Conservation (phyloP, 768 basidiomycete genomes). For the Lenzites betulinus region DNA sequence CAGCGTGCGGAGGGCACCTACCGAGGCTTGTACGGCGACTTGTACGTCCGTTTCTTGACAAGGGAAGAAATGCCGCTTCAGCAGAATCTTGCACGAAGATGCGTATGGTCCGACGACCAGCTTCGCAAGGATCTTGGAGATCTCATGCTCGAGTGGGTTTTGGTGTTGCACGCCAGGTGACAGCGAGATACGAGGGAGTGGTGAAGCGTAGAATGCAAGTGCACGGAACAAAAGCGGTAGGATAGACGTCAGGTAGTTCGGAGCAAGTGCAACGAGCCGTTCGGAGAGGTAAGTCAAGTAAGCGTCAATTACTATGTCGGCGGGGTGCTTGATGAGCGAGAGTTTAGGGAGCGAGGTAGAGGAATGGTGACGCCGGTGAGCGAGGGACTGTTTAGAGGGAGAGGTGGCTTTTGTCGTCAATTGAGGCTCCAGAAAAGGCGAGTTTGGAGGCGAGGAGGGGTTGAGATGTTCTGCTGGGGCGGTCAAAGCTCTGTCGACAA, state of each 20-base stretch:
- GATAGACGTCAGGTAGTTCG: slow-evolving; percentile 53
- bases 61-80: slow-evolving; percentile 61
- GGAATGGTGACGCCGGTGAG: slow-evolving; percentile 63
- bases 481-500: slow-evolving; percentile 57
- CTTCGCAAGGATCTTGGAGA: slow-evolving; percentile 55
- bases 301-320: slow-evolving; percentile 62
- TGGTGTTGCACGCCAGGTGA: slow-evolving; percentile 37
- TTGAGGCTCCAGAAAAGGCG: slow-evolving; percentile 34
- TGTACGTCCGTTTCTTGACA: slow-evolving; percentile 29
- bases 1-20: slow-evolving; percentile 49
- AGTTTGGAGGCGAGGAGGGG: slow-evolving; percentile 23
- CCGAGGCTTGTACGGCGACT: slow-evolving; percentile 28
- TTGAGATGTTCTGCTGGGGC: slow-evolving; percentile 21
- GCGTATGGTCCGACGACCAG: slow-evolving; percentile 69
- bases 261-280: slow-evolving; percentile 60
- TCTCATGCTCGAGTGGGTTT: slow-evolving; percentile 51
- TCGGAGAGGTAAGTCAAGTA: slow-evolving; percentile 66
- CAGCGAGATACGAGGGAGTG: slow-evolving; percentile 69
- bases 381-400: slow-evolving; percentile 30
- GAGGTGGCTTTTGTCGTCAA: slow-evolving; percentile 31
- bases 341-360: slow-evolving; percentile 52
- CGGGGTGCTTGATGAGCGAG: slow-evolving; percentile 45
- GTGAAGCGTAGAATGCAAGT: slow-evolving; percentile 62
- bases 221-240: slow-evolving; percentile 76
- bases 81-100: slow-evolving; percentile 61